A percentile compares a stretch with the other conserved stretches of the same genome.
These are phyloP conservation scores for Curvularia hawaiiensis DNA, from an alignment of 2,329 filamentous ascomycete species.

Conservation along the genomic window DNA sequence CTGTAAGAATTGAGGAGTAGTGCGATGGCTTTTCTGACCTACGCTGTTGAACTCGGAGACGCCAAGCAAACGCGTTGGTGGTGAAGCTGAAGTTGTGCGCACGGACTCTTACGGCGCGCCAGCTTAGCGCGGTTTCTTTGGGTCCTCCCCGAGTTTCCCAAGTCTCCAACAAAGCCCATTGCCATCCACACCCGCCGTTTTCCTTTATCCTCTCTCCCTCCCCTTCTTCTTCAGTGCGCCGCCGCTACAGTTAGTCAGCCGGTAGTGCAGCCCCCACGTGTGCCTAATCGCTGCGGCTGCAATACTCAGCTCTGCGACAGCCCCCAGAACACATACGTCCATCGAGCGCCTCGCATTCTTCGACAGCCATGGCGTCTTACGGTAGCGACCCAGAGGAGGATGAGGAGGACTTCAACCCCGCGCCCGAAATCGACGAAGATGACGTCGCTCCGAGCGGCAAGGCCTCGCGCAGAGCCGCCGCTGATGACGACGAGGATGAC, in stretches of 20 bases:
- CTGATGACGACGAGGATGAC: constrained; percentile 46
- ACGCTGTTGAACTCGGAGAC: background rate
- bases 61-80: background rate
- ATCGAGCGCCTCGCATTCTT: constrained; percentile 9
- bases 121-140: constrained; percentile 29
- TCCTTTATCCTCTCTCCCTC: constrained; percentile 5
- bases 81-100: constrained; percentile 6
- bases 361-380: constrained; percentile 38
- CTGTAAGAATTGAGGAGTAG: background rate
- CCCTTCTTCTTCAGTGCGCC: constrained; percentile 5
- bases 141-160: constrained; percentile 21
- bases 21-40: background rate
- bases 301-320: constrained; percentile 16
- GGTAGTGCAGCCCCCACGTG: constrained; percentile 1
- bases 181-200: constrained; percentile 19
- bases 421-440: constrained; percentile 71
- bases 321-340: constrained; percentile 11
- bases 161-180: constrained; percentile 27
- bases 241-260: background rate
- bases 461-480: constrained; percentile 37
- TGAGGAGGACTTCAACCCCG: constrained; percentile 90
- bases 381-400: constrained; percentile 52
- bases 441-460: constrained; percentile 35
- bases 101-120: constrained; percentile 18
- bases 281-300: constrained; percentile 3